Evolutionary conservation across 2,329 filamentous ascomycete species (phyloP), one percentile per base, ranked within the genome.

Genomic region (Uncinocarpus reesii): DNA sequence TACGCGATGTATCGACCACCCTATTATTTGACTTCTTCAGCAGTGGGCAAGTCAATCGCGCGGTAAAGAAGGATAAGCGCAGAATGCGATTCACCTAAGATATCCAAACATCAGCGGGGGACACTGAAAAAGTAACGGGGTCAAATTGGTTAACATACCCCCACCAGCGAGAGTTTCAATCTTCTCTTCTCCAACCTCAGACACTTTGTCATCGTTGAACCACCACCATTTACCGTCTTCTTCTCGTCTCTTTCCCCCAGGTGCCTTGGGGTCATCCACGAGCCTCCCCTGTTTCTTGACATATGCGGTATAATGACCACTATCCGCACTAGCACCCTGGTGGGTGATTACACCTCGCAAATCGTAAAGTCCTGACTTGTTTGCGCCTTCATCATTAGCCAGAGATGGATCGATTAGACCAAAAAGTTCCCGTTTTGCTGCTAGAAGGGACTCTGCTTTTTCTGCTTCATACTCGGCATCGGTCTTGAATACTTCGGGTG

Each of bases 191-290:
- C 86, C 80, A 23, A 98, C 92, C 71, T 98, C 92, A 11, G 84
- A 81, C 28, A 98, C 92, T 71, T 88, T 93, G 63, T 98, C 90
- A 60, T 98, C 92, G 66, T 98, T 96, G 76, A 98, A 98, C 90
- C 92, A 98, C 90, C 92, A 98, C 92, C 92, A 98, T 60, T 88
- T 95, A 57, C 86, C 88, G 62, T 94, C 87, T 62, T 94, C 87
- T 60, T 84, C 80, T 47, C 78, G 80, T 59, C 79, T 74, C 71
- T 87, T 86, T 56, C 86, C 87, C 16, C 62, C 63, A 11, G 61
- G 61, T 16, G 83, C 86, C 60, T 81, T 79, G 13, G 82, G 75
- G 57, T 93, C 84, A 47, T 66, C 60, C 2, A 63, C 58, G 50
- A 86, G 70, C 7, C 73, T 70, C 0, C 78, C 82, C 52, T 83